A percentile compares a stretch with the other conserved stretches of the same genome.
These are phyloP conservation scores for Xylariales sp. DNA, from an alignment of 2,329 filamentous ascomycete species.

Conservation along the genomic window DNA sequence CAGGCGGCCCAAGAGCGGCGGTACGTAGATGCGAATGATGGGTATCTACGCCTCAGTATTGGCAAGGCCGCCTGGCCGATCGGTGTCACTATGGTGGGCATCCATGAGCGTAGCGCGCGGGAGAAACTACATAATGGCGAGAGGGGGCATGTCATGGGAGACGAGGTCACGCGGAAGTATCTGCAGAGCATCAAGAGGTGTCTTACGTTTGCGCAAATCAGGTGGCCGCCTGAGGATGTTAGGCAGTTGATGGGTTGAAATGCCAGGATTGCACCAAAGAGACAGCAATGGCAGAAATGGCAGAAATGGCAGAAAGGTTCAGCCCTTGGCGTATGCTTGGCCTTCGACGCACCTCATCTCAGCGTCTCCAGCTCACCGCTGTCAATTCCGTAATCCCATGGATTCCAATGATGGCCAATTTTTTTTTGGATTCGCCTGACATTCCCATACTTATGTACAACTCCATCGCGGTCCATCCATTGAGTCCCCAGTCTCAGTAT, in stretches of 20 bases:
- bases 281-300: no score
- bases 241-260: conserved; percentile 88
- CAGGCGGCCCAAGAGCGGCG: conserved; percentile 81
- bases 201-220: conserved; percentile 90
- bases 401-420: no score
- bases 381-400: no score
- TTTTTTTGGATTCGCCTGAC: no score
- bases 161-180: conserved; percentile 92
- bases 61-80: conserved; percentile 98
- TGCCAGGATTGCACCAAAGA: background rate
- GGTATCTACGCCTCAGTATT: conserved; percentile 87
- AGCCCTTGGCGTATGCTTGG: no score
- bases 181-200: conserved; percentile 97
- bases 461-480: no score
- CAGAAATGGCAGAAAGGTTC: no score
- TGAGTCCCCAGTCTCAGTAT: no score
- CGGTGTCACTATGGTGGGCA: conserved; percentile 99
- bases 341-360: no score
- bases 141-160: conserved; percentile 93
- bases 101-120: conserved; percentile 91
- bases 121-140: conserved; percentile 90
- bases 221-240: conserved; percentile 91
- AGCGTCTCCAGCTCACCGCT: no score
- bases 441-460: no score
- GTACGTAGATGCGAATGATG: conserved; percentile 96